Conservation (phyloP, 129 eudicot genomes). For the Pseudognaphalium luteoalbum region DNA sequence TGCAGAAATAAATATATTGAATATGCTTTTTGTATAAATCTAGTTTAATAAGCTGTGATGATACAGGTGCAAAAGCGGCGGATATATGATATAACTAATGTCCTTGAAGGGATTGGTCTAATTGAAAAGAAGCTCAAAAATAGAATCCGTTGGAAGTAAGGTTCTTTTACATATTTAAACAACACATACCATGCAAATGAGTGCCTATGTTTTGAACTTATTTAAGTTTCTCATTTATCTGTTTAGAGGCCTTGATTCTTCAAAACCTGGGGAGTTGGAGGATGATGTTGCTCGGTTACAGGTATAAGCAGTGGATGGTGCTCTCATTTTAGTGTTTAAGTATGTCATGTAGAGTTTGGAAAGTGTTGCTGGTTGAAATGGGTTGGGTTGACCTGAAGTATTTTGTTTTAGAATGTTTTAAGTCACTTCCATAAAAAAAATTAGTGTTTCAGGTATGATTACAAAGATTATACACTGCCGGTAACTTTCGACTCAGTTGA, state of each 20-base stretch:
- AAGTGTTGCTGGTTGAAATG: neutral
- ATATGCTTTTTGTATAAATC: neutral
- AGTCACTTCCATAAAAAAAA: neutral
- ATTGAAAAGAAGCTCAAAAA: slow-evolving; percentile 97
- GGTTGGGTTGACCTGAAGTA: neutral
- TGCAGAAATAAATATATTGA: neutral
- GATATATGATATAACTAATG: slow-evolving; percentile 97
- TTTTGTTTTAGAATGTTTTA: neutral
- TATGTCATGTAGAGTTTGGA: neutral
- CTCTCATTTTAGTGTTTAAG: neutral
- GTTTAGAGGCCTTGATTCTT: slow-evolving; percentile 82
- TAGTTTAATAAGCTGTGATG: slow-evolving; percentile 1
- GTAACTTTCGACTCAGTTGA: neutral
- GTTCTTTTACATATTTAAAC: slow-evolving; percentile 9
- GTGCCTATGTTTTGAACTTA: slow-evolving; percentile 16
- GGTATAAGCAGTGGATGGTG: slow-evolving; percentile 42
- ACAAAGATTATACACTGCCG: neutral
- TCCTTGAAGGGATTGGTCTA: slow-evolving; percentile 98
- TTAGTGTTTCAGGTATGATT: too few species aligned
- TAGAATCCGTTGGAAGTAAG: slow-evolving; percentile 97
- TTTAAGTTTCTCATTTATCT: slow-evolving; percentile 20
- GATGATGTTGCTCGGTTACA: slow-evolving; percentile 63
- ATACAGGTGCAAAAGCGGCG: slow-evolving; percentile 96
- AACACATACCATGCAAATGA: slow-evolving; percentile 5
- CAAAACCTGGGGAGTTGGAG: slow-evolving; percentile 77